Base-by-base conservation (phyloP, 148 eudicot genomes). In the Fagopyrum homotropicum region DNA sequence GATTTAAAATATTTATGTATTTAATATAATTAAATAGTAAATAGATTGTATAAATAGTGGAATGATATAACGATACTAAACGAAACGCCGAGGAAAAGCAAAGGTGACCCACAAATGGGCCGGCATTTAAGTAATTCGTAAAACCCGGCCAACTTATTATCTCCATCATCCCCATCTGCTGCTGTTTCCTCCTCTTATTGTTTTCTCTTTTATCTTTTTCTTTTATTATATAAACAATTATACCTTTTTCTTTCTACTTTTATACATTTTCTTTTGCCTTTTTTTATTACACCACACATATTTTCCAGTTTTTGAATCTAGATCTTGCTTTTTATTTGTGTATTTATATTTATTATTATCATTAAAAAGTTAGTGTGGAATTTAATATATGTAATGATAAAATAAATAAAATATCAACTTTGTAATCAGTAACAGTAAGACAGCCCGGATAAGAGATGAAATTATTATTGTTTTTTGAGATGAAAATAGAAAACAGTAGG, bases 101-200 rank as follows among this genome's bases (percentile, higher is more conserved):
- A 84, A 82, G 88, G 26, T 86, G 92, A 88, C 91, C 90, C 17
- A 52, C 84, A 93, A 87, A 76, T 72, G 89, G 89, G 86, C 87
- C 96, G 92, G 85, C 93, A 84, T 89, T 88, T 93, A 93, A 89
- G 96, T 89, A 89, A 79, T 84, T 88, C 22, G 19, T n/a, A 55
- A 55, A 55, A 55, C 22, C 60, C 60, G 60, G 60, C 90, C 88
- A 84, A 78, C 86, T 87, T 89, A 85, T 89, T 82, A 84, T 86
- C 91, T 72, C 79, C 84, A 72, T 85, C 89, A 85, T 89, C 91
- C 72, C 88, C 80, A 56, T 86, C 89, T 82, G 77, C 79, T 81
- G 49, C 83, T 75, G 51, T 48, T 72, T 72, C 74, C 55, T 72
- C 74, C 70, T 75, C 77, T 46, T 26, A 35, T 52, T 74, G 8